Evolutionary conservation across 768 basidiomycete species (phyloP), one percentile per base, ranked within the genome.

Genomic region (Leccinellum rugosiceps): DNA sequence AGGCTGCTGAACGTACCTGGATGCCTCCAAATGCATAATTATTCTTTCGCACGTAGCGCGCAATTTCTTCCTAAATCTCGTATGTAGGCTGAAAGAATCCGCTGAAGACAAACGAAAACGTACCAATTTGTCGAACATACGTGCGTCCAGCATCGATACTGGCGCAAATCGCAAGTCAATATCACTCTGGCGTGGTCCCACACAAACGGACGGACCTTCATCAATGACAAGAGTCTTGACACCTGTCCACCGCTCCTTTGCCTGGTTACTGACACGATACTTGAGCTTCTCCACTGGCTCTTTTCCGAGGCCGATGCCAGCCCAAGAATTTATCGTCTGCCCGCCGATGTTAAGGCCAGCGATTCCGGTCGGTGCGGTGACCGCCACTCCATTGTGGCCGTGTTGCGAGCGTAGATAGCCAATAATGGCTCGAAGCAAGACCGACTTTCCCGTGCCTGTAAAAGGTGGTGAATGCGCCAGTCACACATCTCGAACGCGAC

Each of bases 101-200:
- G 71, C 13, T 31, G 75, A 72, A 11, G 71, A 7, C 72, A 15
- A 73, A 74, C 46, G 68, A 77, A 17, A 68, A 75, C 58, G 64
- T 55, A 84, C 85, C 63, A 91, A 72, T 68, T 88, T 91, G 68
- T 91, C 87, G 54, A 90, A 90, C 1, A 87, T 65, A 10, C 68
- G 67, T 0, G 81, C 88, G 56, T 91, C 87, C 44, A 92, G 74
- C 90, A 92, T 92, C 0, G 88, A 90, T 34, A 92, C 88, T 85
- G n/a, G n/a, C n/a, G n/a, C n/a, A n/a, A n/a, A 26, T 9, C 7
- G 4, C 45, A 45, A 32, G 43, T 50, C 1, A 53, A 28, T 21
- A 34, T 28, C 35, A 54, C 4, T 28, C 45, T 14, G 15, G n/a
- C 7, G 2, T 13, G n/a, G 23, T 13, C 41, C 6, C 7, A 47